phyloP scores from a whole-genome alignment of 345 rosid genomes.

The Murraya koenigii region DNA sequence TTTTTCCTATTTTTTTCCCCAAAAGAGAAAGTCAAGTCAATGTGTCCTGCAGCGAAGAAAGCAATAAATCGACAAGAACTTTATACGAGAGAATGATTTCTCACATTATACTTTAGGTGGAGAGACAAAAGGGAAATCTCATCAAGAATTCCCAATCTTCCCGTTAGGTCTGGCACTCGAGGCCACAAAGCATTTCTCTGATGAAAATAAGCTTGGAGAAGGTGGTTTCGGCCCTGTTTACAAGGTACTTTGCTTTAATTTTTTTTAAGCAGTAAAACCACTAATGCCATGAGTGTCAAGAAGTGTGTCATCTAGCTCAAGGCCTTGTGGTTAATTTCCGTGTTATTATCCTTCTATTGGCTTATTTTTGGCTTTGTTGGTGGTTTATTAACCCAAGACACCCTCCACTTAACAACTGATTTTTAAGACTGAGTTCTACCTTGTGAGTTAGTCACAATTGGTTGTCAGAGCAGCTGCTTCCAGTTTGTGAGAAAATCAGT shows the following conservation, averaged over 20 bases:
- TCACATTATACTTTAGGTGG: background rate
- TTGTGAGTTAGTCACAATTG: too few species aligned
- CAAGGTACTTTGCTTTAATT: background rate
- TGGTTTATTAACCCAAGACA: too few species aligned
- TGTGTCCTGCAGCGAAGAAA: background rate
- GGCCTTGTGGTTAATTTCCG: too few species aligned
- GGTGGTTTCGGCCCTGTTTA: background rate
- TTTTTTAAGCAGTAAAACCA: background rate
- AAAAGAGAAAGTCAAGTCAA: background rate
- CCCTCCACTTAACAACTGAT: too few species aligned
- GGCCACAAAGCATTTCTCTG: slow-evolving; percentile 16
- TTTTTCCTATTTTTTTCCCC: background rate
- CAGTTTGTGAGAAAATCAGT: too few species aligned
- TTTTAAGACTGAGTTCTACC: too few species aligned
- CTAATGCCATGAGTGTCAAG: background rate
- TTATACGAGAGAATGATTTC: background rate
- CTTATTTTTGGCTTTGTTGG: too few species aligned
- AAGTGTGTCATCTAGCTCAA: background rate
- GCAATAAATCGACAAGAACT: background rate
- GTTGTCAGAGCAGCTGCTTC: too few species aligned
- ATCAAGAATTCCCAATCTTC: slow-evolving; percentile 15
- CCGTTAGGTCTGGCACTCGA: slow-evolving; percentile 3
- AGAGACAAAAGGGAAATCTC: slow-evolving; percentile 10
- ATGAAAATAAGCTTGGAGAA: background rate
- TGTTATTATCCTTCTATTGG: too few species aligned